Conservation (phyloP, 75 land plant species). For the Picea sitchensis region DNA sequence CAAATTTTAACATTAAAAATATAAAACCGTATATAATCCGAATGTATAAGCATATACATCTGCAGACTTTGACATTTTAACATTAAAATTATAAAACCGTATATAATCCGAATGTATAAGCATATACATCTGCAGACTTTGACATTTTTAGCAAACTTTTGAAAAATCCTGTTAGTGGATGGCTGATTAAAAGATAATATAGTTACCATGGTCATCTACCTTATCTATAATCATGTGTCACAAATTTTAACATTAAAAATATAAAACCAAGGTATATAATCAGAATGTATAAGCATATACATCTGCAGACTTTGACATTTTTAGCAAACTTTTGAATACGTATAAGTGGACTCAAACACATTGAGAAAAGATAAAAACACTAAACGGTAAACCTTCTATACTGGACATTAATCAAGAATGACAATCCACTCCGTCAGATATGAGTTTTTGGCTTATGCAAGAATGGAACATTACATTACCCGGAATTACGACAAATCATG, state of each 20-base stretch:
- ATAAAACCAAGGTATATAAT: not conserved
- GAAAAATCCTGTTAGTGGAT: not conserved
- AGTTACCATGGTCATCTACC: not conserved
- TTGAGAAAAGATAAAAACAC: not conserved
- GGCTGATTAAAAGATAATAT: not conserved
- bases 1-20: not conserved
- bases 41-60: not conserved
- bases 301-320: not conserved
- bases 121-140: not conserved
- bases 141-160: not conserved
- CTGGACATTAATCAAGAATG: not conserved
- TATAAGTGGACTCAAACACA: not conserved
- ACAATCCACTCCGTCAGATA: not conserved
- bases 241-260: not conserved
- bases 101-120: not conserved
- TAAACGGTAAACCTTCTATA: not conserved
- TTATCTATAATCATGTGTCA: not conserved
- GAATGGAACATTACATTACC: not conserved
- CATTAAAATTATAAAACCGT: not conserved
- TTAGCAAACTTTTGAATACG: not conserved
- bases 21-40: not conserved
- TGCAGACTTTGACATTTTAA: not conserved
- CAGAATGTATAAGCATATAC: not conserved
- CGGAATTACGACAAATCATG: not conserved
- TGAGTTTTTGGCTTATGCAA: not conserved